Base-by-base conservation (phyloP, 768 basidiomycete species). In the Botryobasidium botryosum region DNA sequence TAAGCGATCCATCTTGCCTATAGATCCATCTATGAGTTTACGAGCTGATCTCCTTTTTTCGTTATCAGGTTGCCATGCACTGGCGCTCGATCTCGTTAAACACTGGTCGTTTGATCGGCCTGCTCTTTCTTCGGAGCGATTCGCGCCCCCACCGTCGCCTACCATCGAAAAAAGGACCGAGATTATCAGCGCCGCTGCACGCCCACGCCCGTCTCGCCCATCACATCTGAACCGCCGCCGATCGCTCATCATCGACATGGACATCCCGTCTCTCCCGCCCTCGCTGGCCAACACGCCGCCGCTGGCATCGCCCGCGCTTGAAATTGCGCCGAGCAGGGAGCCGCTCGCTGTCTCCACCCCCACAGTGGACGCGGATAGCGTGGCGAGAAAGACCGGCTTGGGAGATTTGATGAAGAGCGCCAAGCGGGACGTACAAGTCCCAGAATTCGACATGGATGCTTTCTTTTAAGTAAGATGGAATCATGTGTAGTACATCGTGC, bases 31-130 rank as follows among this genome's bases (percentile, higher is more conserved):
- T n/a, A n/a, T n/a, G 18, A 2, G 20, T 31, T 4, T 23, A 37
- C 43, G n/a, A 31, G 35, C 42, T 47, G 35, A 45, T 39, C 20
- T 26, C n/a, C 12, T 44, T 15, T 43, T 33, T 31, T 8, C 29
- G 18, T 40, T 37, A 44, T 8, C 58, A 94, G 91, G 92, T 17
- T 96, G 91, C 54, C 92, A 94, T 57, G 72, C 72, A 5, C 65
- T 99, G n/a, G 91, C 86, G 4, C 69, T 99, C 29, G 78, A 88
- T 57, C 75, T 99, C 15, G 78, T 92, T 31, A 71, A 74, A 23
- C 80, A 82, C 0, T 96, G 91, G 91, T 80, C 84, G 1, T 96
- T 94, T 58, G 81, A 82, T 43, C 70, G 79, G 36, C 86, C 88
- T 28, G 72, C 77, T n/a, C n/a, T n/a, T n/a, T n/a, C n/a, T n/a